phyloP scores from a whole-genome alignment of 1,284 basidiomycete genomes.

The Melampsora americana region DNA sequence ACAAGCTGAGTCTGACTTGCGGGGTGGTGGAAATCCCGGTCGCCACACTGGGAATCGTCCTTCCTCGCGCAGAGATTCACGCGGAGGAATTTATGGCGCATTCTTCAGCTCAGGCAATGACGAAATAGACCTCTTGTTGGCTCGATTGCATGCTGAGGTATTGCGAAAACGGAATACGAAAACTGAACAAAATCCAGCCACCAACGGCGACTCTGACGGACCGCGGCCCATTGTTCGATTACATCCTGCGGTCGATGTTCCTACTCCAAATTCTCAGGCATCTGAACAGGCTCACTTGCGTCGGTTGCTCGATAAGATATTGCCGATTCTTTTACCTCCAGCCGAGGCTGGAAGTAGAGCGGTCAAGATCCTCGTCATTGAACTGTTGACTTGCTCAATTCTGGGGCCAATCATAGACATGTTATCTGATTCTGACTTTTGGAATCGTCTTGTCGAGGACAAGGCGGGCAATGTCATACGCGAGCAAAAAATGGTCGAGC shows the following conservation, averaged over 20 bases:
- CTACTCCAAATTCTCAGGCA: constrained; percentile 80
- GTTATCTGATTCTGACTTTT: constrained; percentile 90
- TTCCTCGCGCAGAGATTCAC: constrained; percentile 64
- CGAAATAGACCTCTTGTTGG: constrained; percentile 77
- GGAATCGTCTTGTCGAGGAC: constrained; percentile 88
- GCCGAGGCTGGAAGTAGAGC: constrained; percentile 58
- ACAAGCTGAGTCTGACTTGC: constrained; percentile 51
- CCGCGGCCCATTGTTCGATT: constrained; percentile 50
- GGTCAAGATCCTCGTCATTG: constrained; percentile 59
- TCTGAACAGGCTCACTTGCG: constrained; percentile 53
- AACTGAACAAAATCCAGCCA: neutral
- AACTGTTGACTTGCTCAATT: constrained; percentile 58
- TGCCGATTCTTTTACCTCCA: constrained; percentile 48
- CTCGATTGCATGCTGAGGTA: constrained; percentile 52
- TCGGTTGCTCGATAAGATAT: too few relatives aligned
- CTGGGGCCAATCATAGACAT: constrained; percentile 84
- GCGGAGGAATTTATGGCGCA: constrained; percentile 63
- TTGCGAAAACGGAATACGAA: constrained; percentile 12
- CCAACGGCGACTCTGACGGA: constrained; percentile 56
- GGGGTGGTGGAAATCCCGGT: constrained; percentile 57
- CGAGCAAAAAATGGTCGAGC: constrained; percentile 67
- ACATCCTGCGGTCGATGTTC: constrained; percentile 76
- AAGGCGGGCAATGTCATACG: constrained; percentile 83
- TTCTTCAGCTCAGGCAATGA: constrained; percentile 57
- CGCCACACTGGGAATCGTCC: constrained; percentile 74